Evolutionary conservation across 2,329 filamentous ascomycete genomes (phyloP), one percentile per base, ranked within the genome.

Genomic region (Coniochaeta pulveracea): DNA sequence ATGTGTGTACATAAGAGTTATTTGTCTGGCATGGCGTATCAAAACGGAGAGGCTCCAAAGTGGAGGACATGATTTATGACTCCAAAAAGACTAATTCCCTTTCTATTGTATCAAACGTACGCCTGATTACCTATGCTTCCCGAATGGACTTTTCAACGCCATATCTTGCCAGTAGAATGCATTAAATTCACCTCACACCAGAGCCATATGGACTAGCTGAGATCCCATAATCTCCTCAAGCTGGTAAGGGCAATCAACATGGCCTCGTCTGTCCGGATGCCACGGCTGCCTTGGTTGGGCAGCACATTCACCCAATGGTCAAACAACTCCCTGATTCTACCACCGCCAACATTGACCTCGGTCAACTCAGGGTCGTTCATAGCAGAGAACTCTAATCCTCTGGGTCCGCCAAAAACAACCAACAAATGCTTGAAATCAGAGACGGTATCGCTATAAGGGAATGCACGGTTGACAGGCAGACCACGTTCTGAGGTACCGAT

Each of bases 401-500:
- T 72, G 0, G 86, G 80, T 0, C 85, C 85, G 12, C 85, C 85
- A 51, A 93, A 85, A 0, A 86, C 79, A 19, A 93, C 54, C 2
- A 93, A 53, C 10, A 91, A 56, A 54, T 93, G 85, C 38, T 76
- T 72, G 53, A 83, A 85, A 4, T 55, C 47, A 33, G 57, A 46
- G 10, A 22, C 25, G 29, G 52, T 54, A 48, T 56, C 64, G 40
- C 46, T 54, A 9, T 55, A 48, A 1, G 63, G 63, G 37, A 69
- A 69, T 3, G 52, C 60, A 33, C 55, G 56, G n/a, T 56, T 59
- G 12, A 65, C 54, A 1, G 72, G 58, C 22, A 63, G 46, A 33
- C 85, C 80, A 40, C 82, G 75, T 57, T 93, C 85, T 3, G 83
- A 89, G 0, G 85, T 93, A 11, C 85, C 85, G 43, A 93, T 76